phyloP scores from a whole-genome alignment of 2,329 filamentous ascomycete genomes.

The Verticillium longisporum region DNA sequence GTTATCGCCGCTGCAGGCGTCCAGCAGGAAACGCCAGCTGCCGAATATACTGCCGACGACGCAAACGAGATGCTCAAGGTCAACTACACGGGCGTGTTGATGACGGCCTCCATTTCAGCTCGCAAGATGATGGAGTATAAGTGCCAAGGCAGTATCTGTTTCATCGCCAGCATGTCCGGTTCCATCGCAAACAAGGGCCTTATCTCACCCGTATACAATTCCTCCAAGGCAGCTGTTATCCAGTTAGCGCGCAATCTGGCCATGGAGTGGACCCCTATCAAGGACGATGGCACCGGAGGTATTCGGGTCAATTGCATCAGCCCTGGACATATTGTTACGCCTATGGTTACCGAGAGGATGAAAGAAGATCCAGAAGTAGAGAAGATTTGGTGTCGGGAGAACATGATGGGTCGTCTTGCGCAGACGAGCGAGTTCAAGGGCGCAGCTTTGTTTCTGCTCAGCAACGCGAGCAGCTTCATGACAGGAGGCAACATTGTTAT shows the following conservation, averaged over 20 bases:
- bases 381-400: constrained; percentile 61
- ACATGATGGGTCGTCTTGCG: constrained; percentile 62
- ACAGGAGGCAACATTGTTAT: constrained; percentile 49
- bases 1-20: constrained; percentile 61
- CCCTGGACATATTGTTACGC: constrained; percentile 41
- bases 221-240: constrained; percentile 58
- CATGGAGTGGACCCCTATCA: constrained; percentile 50
- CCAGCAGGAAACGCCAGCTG: constrained; percentile 60
- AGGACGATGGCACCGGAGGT: constrained; percentile 34
- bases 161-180: constrained; percentile 52
- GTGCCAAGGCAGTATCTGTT: constrained; percentile 45
- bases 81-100: constrained; percentile 62
- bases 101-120: constrained; percentile 66
- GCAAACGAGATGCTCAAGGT: constrained; percentile 60
- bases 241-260: constrained; percentile 58
- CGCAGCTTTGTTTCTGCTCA: constrained; percentile 53
- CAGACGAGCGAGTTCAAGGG: constrained; percentile 53
- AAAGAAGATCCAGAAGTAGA: constrained; percentile 55
- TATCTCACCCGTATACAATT: constrained; percentile 60
- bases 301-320: constrained; percentile 49
- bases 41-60: constrained; percentile 55
- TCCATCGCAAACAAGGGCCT: constrained; percentile 49
- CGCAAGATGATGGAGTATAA: constrained; percentile 50
- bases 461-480: constrained; percentile 58
- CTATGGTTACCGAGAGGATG: constrained; percentile 68